These are phyloP conservation scores for Cutaneotrichosporon sp. DNA, from an alignment of 1,284 basidiomycete species.

Conservation along the genomic window DNA sequence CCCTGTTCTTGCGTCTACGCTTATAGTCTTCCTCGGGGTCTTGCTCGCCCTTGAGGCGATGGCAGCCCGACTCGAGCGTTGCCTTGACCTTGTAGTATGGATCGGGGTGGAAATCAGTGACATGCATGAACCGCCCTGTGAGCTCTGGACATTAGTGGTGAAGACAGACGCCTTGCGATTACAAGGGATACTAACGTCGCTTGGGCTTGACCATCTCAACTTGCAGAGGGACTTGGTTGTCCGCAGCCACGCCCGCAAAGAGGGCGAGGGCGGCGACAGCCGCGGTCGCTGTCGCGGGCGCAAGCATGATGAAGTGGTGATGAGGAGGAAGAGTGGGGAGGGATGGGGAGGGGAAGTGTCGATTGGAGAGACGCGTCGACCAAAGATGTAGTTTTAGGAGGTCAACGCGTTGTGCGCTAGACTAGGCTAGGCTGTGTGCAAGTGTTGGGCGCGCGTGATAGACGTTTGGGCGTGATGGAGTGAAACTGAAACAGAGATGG, in stretches of 20 bases:
- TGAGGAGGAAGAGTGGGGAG: neutral
- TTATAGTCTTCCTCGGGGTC: conserved; percentile 26
- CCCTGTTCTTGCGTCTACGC: conserved; percentile 26
- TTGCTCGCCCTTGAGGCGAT: conserved; percentile 30
- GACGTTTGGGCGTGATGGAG: neutral
- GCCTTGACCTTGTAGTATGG: conserved; percentile 47
- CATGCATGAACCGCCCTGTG: conserved; percentile 50
- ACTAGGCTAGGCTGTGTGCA: no score
- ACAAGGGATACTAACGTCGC: conserved; percentile 16
- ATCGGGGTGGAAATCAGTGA: conserved; percentile 55
- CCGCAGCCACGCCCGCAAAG: conserved; percentile 7
- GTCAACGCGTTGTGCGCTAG: no score
- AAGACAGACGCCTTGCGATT: neutral
- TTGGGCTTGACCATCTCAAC: conserved; percentile 8
- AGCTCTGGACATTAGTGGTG: conserved; percentile 32
- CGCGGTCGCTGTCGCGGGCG: neutral
- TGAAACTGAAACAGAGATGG: neutral
- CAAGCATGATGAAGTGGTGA: conserved; percentile 7
- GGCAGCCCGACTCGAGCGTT: conserved; percentile 49
- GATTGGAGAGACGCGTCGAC: neutral
- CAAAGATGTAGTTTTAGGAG: no score
- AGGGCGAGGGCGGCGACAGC: conserved; percentile 4
- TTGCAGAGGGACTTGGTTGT: conserved; percentile 8
- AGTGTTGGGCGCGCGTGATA: no score
- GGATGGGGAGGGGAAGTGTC: neutral